Conservation (phyloP, 176 grass and related monocot genomes). For the Saccharum officinarum region DNA sequence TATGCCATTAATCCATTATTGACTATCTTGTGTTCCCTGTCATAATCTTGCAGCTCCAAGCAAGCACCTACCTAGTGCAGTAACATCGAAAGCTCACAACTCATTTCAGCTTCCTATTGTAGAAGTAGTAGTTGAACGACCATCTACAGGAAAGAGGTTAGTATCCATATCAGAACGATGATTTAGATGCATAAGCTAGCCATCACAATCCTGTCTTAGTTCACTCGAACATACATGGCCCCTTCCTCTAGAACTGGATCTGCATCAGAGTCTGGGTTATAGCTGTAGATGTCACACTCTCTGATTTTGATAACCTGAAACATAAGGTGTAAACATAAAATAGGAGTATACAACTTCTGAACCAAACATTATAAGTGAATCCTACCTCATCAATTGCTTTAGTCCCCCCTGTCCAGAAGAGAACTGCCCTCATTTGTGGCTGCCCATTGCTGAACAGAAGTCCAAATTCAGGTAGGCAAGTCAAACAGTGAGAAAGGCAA, state of each 20-base stretch:
- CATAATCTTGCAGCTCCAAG: not conserved
- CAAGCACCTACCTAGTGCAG: slow-evolving; percentile 64
- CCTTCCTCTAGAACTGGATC: slow-evolving; percentile 82
- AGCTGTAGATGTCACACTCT: slow-evolving; percentile 87
- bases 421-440: slow-evolving; percentile 57
- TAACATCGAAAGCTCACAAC: slow-evolving; percentile 86
- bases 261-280: slow-evolving; percentile 84
- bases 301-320: slow-evolving; percentile 86
- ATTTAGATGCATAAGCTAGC: not conserved
- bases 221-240: slow-evolving; percentile 59
- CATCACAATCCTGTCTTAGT: not conserved
- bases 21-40: not conserved
- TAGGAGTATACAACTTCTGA: not conserved
- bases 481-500: not conserved
- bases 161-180: not conserved
- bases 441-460: slow-evolving; percentile 68
- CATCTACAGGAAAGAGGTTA: slow-evolving; percentile 51
- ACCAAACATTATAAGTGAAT: not conserved
- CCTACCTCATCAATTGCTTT: slow-evolving; percentile 86
- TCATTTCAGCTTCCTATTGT: slow-evolving; percentile 89
- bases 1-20: not conserved
- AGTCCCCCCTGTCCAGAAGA: slow-evolving; percentile 79
- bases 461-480: not conserved
- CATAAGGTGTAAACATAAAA: not conserved
- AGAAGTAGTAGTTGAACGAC: slow-evolving; percentile 79